These are phyloP conservation scores for Wickerhamiella nectarea DNA, from an alignment of 805 yeast species.

Conservation along the genomic window DNA sequence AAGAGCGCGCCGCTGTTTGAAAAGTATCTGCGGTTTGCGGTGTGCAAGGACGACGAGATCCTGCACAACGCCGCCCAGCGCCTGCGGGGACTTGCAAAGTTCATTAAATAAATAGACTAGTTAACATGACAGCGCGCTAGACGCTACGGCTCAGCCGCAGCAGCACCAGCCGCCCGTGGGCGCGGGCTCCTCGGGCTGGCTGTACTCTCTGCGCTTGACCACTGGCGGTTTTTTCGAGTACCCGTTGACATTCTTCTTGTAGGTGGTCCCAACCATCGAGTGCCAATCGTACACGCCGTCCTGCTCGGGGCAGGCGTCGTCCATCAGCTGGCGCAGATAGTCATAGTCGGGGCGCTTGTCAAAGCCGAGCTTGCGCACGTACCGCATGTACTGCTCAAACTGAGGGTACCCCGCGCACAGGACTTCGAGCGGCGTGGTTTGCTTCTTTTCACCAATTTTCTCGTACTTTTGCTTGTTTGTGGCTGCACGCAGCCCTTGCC, in stretches of 20 bases:
- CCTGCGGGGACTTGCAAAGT: constrained; percentile 55
- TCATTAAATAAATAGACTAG: constrained; percentile 28
- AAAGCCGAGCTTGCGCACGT: constrained; percentile 76
- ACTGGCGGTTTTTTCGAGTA: constrained; percentile 28
- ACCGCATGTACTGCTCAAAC: constrained; percentile 79
- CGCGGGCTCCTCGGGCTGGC: neutral
- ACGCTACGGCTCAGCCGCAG: neutral
- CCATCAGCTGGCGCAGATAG: constrained; percentile 62
- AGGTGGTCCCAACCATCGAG: constrained; percentile 47
- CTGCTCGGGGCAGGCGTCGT: constrained; percentile 55
- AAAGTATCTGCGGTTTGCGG: constrained; percentile 81
- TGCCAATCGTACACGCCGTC: constrained; percentile 95
- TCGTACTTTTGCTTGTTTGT: constrained; percentile 96
- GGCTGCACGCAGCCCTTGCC: constrained; percentile 98
- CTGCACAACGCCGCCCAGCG: constrained; percentile 71
- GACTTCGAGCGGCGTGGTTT: constrained; percentile 73
- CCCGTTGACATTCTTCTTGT: constrained; percentile 83
- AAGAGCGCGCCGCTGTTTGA: constrained; percentile 66
- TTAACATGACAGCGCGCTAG: no score
- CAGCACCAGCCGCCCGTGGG: neutral
- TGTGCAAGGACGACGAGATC: constrained; percentile 79
- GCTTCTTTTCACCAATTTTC: constrained; percentile 91
- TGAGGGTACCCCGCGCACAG: constrained; percentile 86
- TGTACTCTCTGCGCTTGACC: neutral
- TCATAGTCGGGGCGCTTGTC: constrained; percentile 93